Evolutionary conservation across 768 basidiomycete genomes (phyloP).

Genomic region (Strobilomyces echinocephalus): DNA sequence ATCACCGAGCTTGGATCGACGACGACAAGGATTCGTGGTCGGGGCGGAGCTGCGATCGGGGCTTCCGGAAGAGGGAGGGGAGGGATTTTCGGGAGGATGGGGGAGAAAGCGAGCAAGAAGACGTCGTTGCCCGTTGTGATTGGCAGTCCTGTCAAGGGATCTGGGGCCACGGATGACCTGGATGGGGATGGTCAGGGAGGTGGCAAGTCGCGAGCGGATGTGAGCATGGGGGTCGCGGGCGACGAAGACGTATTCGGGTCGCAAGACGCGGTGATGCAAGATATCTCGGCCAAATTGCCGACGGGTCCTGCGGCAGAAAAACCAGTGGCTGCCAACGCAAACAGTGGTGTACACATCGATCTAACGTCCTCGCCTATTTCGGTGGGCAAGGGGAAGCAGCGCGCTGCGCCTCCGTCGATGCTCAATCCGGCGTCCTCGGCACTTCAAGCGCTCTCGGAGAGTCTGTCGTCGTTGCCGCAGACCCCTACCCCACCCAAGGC

Average conservation of each 20-base stretch:
- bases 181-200: not conserved
- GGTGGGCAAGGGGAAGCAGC: conserved; percentile 23
- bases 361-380: conserved; percentile 13
- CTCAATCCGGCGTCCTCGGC: conserved; percentile 36
- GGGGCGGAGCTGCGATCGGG: not conserved
- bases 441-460: conserved; percentile 58
- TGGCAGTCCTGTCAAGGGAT: conserved; percentile 45
- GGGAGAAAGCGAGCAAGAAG: conserved; percentile 38
- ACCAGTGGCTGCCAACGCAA: conserved; percentile 2
- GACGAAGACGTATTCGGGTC: conserved; percentile 10
- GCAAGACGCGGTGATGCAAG: conserved; percentile 2
- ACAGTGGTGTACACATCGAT: conserved; percentile 10
- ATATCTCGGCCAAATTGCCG: conserved; percentile 7
- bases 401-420: conserved; percentile 10
- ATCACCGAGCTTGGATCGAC: conserved; percentile 7
- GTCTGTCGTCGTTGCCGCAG: conserved; percentile 47
- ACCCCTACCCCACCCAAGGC: conserved; percentile 31
- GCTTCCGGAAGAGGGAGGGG: conserved; percentile 8
- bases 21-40: conserved; percentile 2
- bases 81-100: conserved; percentile 22
- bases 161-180: conserved; percentile 1
- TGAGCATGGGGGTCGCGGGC: not conserved
- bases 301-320: conserved; percentile 13
- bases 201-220: not conserved
- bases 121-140: conserved; percentile 41